Conservation (phyloP, 1,284 basidiomycete species). For the Fomitopsis schrenkii region DNA sequence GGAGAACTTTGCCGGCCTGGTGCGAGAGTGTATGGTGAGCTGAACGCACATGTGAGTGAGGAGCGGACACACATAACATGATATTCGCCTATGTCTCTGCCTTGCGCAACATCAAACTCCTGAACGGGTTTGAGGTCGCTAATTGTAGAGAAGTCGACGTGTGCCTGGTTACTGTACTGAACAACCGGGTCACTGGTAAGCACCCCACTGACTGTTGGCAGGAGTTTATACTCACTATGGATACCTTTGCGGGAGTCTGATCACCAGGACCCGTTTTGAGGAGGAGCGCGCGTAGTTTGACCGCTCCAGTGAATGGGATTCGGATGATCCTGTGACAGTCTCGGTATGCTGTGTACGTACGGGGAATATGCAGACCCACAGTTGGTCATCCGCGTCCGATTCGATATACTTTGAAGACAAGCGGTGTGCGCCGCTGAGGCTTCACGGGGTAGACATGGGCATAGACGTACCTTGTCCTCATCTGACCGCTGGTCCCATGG, state of each 20-base stretch:
- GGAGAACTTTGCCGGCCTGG: constrained; percentile 68
- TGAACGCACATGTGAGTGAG: neutral
- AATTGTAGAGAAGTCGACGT: constrained; percentile 76
- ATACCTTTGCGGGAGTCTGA: constrained; percentile 65
- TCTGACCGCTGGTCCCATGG: constrained; percentile 71
- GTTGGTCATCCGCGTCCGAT: constrained; percentile 80
- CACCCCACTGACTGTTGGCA: neutral
- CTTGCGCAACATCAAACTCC: constrained; percentile 62
- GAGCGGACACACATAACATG: constrained; percentile 41
- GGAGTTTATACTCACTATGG: constrained; percentile 43
- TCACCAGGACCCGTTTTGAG: constrained; percentile 72
- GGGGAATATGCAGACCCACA: constrained; percentile 41
- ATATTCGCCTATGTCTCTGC: constrained; percentile 77
- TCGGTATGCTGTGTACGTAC: neutral
- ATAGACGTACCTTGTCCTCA: constrained; percentile 50
- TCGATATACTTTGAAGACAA: constrained; percentile 55
- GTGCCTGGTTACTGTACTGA: constrained; percentile 67
- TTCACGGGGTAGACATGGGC: neutral
- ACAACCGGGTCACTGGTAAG: neutral
- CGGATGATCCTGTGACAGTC: constrained; percentile 59
- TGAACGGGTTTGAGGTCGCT: constrained; percentile 57
- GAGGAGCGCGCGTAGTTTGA: constrained; percentile 70
- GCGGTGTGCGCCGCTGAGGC: constrained; percentile 1
- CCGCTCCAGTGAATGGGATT: constrained; percentile 76
- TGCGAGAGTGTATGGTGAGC: neutral